These are phyloP conservation scores for Aspergillus vadensis DNA, from an alignment of 2,329 filamentous ascomycete species.

Conservation along the genomic window DNA sequence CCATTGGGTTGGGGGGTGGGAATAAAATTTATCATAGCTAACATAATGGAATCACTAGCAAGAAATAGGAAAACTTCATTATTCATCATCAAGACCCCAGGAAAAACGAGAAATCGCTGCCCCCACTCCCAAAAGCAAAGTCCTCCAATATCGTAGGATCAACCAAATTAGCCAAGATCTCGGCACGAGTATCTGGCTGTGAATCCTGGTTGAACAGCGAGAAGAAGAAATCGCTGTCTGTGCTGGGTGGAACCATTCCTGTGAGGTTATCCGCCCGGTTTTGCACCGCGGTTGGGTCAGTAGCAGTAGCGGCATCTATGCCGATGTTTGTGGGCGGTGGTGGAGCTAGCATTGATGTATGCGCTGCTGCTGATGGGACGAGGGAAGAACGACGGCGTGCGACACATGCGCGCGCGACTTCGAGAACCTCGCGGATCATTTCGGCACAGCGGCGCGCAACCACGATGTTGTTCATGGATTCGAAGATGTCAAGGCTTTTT, in stretches of 20 bases:
- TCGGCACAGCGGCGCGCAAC: conserved; percentile 36
- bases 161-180: conserved; percentile 28
- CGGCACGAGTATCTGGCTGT: conserved; percentile 21
- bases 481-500: conserved; percentile 35
- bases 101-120: conserved; percentile 21
- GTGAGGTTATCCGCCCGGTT: not conserved
- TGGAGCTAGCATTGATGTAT: not conserved
- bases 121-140: conserved; percentile 27
- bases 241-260: not conserved
- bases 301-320: not conserved
- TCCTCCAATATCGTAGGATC: conserved; percentile 27
- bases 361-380: not conserved
- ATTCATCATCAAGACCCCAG: conserved; percentile 3
- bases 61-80: too few species aligned
- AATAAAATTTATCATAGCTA: too few species aligned
- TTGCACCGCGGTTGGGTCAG: not conserved
- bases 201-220: conserved; percentile 23
- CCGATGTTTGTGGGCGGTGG: not conserved
- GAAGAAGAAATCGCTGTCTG: conserved; percentile 21
- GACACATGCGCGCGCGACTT: conserved; percentile 25
- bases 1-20: too few species aligned
- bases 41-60: too few species aligned
- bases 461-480: conserved; percentile 33
- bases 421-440: conserved; percentile 33
- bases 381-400: conserved; percentile 9